Evolutionary conservation across 2,329 filamentous ascomycete species (phyloP).

Genomic region (Fusarium chaquense): DNA sequence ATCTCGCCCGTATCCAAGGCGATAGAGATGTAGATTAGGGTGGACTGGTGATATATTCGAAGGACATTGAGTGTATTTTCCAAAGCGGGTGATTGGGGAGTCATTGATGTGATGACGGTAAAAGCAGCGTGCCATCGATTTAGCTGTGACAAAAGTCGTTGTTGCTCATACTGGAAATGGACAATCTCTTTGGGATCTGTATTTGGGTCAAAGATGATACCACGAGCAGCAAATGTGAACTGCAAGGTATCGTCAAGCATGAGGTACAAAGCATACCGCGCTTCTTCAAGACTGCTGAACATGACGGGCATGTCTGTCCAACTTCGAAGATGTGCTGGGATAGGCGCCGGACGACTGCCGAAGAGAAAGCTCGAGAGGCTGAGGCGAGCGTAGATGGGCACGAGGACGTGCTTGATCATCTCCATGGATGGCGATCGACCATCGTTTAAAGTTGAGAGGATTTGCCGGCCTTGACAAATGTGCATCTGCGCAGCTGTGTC

Average conservation of each 20-base stretch:
- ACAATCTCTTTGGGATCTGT: slow-evolving; percentile 44
- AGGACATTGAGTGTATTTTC: slow-evolving; percentile 48
- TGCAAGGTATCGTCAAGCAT: slow-evolving; percentile 56
- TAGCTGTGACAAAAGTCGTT: slow-evolving; percentile 49
- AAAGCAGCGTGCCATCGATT: slow-evolving; percentile 51
- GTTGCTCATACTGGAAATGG: slow-evolving; percentile 50
- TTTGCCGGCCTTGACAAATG: slow-evolving; percentile 58
- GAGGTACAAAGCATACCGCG: slow-evolving; percentile 52
- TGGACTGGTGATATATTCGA: slow-evolving; percentile 54
- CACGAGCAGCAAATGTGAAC: slow-evolving; percentile 50
- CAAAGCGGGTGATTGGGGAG: slow-evolving; percentile 26
- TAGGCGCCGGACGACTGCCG: slow-evolving; percentile 53
- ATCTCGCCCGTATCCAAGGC: slow-evolving; percentile 50
- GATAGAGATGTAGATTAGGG: slow-evolving; percentile 52
- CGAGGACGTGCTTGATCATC: slow-evolving; percentile 56
- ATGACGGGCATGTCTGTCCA: slow-evolving; percentile 49
- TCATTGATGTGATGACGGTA: slow-evolving; percentile 46
- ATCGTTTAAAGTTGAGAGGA: slow-evolving; percentile 53
- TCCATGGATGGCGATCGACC: slow-evolving; percentile 50
- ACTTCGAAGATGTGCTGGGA: slow-evolving; percentile 53
- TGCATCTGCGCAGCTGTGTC: slow-evolving; percentile 60
- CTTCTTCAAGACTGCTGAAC: slow-evolving; percentile 52
- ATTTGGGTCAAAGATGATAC: slow-evolving; percentile 45
- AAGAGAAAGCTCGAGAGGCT: slow-evolving; percentile 58
- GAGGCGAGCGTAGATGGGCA: slow-evolving; percentile 59